Base-by-base conservation (phyloP, 2,329 filamentous ascomycete genomes). In the Colletotrichum musicola region DNA sequence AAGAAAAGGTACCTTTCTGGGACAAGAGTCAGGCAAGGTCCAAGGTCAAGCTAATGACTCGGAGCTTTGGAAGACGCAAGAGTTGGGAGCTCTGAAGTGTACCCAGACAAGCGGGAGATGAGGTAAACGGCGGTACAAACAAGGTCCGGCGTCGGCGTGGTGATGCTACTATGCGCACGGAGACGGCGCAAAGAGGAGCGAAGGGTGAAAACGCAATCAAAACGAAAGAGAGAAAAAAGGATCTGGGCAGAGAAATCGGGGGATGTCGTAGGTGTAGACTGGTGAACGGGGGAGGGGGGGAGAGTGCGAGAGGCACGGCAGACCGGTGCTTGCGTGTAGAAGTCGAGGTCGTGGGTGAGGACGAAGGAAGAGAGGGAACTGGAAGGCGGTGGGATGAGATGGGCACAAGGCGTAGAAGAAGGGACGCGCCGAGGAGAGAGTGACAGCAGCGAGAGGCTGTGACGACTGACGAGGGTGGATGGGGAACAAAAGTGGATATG, bases 11-110 rank as follows among this genome's bases (percentile, higher is more conserved):
- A 66, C 67, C 67, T 69, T 67, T 57, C 61, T 5, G 38, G 56
- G 10, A 55, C 53, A 57, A 66, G 57, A 67, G 55, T 67, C 66
- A 62, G 63, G 60, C 44, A 49, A 68, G 44, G 30, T 71, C 71
- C 71, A 70, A 71, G 71, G 54, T 71, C 71, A 72, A 72, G 47
- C 57, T 68, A 72, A 72, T 72, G 71, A 71, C 71, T 72, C 63
- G 71, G 70, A 68, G 63, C 62, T 62, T n/a, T 56, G 40, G 46
- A 64, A 57, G 44, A 56, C 58, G 64, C 38, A 25, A 44, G 44
- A 16, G 68, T 68, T 63, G 58, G 56, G 44, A 14, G n/a, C 58
- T 46, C 56, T 62, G 55, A 25, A 40, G 60, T 30, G 55, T 40
- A 68, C 57, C 55, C 46, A 56, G 55, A 60, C 44, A 49, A 13